A percentile compares a stretch with the other conserved stretches of the same genome.
Evolutionary conservation across 2,329 filamentous ascomycete genomes (phyloP).

Genomic region (Alternaria brassicicola): DNA sequence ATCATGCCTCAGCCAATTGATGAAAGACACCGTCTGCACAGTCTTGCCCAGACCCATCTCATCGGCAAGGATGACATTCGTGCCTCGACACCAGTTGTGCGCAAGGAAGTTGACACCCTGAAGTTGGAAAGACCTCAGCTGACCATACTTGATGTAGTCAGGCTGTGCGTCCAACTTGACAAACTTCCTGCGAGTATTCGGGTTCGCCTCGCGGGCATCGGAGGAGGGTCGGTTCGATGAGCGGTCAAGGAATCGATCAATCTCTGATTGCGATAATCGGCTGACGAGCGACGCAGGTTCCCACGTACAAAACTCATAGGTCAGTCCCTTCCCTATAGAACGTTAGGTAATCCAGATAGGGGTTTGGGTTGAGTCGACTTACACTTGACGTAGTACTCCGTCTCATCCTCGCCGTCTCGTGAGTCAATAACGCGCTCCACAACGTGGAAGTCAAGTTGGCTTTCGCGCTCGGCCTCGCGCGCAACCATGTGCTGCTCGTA

Average conservation of each 20-base stretch:
- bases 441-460: constrained; percentile 85
- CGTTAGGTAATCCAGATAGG: constrained; percentile 31
- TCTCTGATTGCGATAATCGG: constrained; percentile 81
- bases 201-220: constrained; percentile 76
- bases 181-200: constrained; percentile 65
- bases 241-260: constrained; percentile 89
- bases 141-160: constrained; percentile 80
- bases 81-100: constrained; percentile 91
- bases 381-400: constrained; percentile 95
- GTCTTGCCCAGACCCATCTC: constrained; percentile 99
- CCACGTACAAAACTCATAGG: constrained; percentile 96
- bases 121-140: constrained; percentile 91
- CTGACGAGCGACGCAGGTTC: constrained; percentile 78
- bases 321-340: constrained; percentile 73
- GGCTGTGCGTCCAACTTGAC: constrained; percentile 76
- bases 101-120: constrained; percentile 93
- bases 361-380: constrained; percentile 27
- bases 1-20: constrained; percentile 94
- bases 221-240: constrained; percentile 81
- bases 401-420: constrained; percentile 76
- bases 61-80: constrained; percentile 96
- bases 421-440: constrained; percentile 91
- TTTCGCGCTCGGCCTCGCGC: constrained; percentile 86
- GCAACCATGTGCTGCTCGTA: constrained; percentile 96
- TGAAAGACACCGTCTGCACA: constrained; percentile 94